Evolutionary conservation across 2,329 filamentous ascomycete species (phyloP).

Genomic region (Metarhizium guizhouense): DNA sequence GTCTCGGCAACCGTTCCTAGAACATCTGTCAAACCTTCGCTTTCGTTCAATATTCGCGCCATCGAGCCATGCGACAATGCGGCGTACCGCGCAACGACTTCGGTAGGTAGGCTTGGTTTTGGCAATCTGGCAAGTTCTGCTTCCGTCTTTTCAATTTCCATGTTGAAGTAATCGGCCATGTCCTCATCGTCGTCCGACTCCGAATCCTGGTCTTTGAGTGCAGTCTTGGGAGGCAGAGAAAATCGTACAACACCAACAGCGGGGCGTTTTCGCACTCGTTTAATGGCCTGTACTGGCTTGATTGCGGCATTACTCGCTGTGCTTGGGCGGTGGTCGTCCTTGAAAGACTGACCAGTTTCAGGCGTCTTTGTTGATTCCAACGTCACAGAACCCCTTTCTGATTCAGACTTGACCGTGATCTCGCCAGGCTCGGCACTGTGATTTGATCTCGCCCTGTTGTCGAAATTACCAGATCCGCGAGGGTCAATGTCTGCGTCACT

Average conservation of each 20-base stretch:
- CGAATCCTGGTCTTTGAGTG: conserved; percentile 21
- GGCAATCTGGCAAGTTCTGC: conserved; percentile 38
- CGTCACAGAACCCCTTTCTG: conserved; percentile 14
- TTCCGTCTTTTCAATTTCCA: conserved; percentile 43
- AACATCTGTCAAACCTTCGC: conserved; percentile 33
- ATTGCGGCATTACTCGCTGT: not conserved
- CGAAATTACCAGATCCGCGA: conserved; percentile 17
- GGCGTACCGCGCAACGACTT: conserved; percentile 37
- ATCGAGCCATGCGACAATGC: conserved; percentile 39
- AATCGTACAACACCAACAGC: conserved; percentile 27
- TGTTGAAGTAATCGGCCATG: conserved; percentile 47
- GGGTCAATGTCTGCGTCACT: conserved; percentile 42
- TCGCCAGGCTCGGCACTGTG: conserved; percentile 40
- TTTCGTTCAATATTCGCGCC: conserved; percentile 36
- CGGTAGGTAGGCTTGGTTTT: conserved; percentile 27
- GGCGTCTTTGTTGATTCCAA: not conserved
- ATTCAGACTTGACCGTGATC: conserved; percentile 31
- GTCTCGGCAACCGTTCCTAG: conserved; percentile 24
- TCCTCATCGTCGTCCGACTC: conserved; percentile 51
- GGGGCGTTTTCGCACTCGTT: conserved; percentile 18
- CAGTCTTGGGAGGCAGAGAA: conserved; percentile 29
- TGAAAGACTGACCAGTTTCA: not conserved
- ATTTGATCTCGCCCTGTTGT: conserved; percentile 28
- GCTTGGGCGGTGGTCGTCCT: not conserved
- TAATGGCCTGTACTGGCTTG: conserved; percentile 2